These are phyloP conservation scores for Pyronema omphalodes DNA, from an alignment of 495 filamentous ascomycete species.

Conservation along the genomic window DNA sequence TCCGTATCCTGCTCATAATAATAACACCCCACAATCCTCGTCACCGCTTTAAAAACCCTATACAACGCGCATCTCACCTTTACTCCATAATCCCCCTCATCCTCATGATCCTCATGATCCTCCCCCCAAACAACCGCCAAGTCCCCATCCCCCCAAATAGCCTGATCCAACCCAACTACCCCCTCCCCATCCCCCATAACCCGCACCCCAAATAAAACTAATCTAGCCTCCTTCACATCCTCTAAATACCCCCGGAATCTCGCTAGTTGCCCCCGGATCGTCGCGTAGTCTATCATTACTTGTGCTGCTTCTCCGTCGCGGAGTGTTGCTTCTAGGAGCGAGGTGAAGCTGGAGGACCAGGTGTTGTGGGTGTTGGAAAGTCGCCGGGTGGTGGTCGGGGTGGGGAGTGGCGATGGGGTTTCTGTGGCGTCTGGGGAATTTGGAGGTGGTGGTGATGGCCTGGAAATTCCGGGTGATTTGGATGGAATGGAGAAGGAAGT, in stretches of 20 bases:
- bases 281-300: slow-evolving; percentile 45
- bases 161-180: slow-evolving; percentile 20
- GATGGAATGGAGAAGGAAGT: no score
- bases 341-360: slow-evolving; percentile 44
- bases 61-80: background rate
- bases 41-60: background rate
- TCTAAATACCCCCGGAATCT: slow-evolving; percentile 35
- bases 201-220: slow-evolving; percentile 42
- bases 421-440: background rate
- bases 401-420: background rate
- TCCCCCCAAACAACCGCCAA: background rate
- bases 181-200: slow-evolving; percentile 27
- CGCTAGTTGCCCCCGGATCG: slow-evolving; percentile 36
- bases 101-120: background rate
- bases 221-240: slow-evolving; percentile 35
- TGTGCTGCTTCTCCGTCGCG: slow-evolving; percentile 55
- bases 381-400: background rate
- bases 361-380: slow-evolving; percentile 22
- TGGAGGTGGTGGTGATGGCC: background rate
- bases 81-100: background rate
- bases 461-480: background rate
- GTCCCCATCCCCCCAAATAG: slow-evolving; percentile 16
- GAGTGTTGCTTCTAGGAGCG: slow-evolving; percentile 42
- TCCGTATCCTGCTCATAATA: slow-evolving; percentile 2
- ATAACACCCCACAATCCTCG: background rate